A percentile compares a stretch with the other conserved stretches of the same genome.
Evolutionary conservation across 345 rosid species (phyloP).

Genomic region (Toxicodendron radicans): DNA sequence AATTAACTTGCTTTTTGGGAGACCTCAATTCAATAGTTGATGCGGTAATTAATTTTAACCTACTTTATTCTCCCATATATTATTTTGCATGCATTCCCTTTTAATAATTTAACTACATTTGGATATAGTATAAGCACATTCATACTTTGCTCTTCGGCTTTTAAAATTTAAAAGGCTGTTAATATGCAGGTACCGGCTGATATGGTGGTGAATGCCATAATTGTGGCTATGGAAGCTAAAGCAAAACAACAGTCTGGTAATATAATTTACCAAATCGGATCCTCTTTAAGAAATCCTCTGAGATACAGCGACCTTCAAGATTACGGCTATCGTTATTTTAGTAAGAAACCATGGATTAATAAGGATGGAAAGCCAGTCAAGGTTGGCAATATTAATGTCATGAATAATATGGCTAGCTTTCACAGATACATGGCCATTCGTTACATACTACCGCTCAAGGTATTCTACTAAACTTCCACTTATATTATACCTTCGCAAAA

Average conservation of each 20-base stretch:
- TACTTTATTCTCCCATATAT: background rate
- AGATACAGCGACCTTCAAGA: slow-evolving; percentile 42
- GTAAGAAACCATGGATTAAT: slow-evolving; percentile 69
- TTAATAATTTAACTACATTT: too few relatives aligned
- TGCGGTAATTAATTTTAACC: slow-evolving; percentile 41
- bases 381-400: slow-evolving; percentile 44
- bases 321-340: slow-evolving; percentile 47
- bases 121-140: too few relatives aligned
- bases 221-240: slow-evolving; percentile 58
- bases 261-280: slow-evolving; percentile 72
- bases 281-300: slow-evolving; percentile 58
- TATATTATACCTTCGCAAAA: background rate
- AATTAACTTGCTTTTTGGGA: slow-evolving; percentile 65
- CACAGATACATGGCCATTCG: slow-evolving; percentile 66
- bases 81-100: background rate
- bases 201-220: slow-evolving; percentile 74
- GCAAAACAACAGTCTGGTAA: slow-evolving; percentile 23
- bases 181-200: slow-evolving; percentile 71
- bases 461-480: background rate
- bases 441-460: slow-evolving; percentile 67
- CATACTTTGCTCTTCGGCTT: too few relatives aligned
- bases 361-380: slow-evolving; percentile 73
- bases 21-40: slow-evolving; percentile 61
- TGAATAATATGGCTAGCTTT: slow-evolving; percentile 71
- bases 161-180: too few relatives aligned